phyloP scores from a whole-genome alignment of 148 eudicot species.

The Arctostaphylos glauca region DNA sequence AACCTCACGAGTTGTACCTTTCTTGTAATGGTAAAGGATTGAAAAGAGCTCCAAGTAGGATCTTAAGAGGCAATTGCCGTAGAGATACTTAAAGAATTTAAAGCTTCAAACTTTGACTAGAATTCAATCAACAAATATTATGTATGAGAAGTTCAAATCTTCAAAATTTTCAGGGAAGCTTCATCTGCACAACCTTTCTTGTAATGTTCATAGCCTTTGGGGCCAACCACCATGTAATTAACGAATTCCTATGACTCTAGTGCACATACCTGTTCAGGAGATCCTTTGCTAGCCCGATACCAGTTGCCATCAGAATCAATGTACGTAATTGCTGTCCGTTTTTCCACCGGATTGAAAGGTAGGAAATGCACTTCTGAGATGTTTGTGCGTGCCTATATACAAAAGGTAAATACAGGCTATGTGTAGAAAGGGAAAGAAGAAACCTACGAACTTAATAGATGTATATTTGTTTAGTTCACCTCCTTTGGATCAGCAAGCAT shows the following conservation, averaged over 20 bases:
- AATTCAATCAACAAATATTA: not conserved
- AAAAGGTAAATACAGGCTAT: not conserved
- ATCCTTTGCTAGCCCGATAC: conserved; percentile 71
- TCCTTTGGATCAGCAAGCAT: conserved; percentile 81
- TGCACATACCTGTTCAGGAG: conserved; percentile 55
- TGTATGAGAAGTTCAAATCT: not conserved
- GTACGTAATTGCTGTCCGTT: conserved; percentile 67
- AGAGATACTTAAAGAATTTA: not conserved
- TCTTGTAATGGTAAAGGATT: not conserved
- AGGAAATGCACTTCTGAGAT: conserved; percentile 61
- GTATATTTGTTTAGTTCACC: conserved; percentile 32
- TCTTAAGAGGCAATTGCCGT: not conserved
- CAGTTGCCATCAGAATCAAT: conserved; percentile 60
- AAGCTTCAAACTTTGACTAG: not conserved
- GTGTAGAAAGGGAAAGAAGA: conserved; percentile 4
- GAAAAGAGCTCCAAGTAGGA: not conserved
- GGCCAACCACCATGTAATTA: not conserved
- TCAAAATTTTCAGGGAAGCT: not conserved
- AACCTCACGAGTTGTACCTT: not conserved
- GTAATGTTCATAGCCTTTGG: not conserved
- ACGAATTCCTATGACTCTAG: not conserved
- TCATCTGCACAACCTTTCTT: not conserved
- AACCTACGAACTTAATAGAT: not conserved
- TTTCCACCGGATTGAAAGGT: conserved; percentile 73
- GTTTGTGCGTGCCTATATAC: conserved; percentile 60